Conservation (phyloP, 2,329 filamentous ascomycete species). For the Colletotrichum graminicola region DNA sequence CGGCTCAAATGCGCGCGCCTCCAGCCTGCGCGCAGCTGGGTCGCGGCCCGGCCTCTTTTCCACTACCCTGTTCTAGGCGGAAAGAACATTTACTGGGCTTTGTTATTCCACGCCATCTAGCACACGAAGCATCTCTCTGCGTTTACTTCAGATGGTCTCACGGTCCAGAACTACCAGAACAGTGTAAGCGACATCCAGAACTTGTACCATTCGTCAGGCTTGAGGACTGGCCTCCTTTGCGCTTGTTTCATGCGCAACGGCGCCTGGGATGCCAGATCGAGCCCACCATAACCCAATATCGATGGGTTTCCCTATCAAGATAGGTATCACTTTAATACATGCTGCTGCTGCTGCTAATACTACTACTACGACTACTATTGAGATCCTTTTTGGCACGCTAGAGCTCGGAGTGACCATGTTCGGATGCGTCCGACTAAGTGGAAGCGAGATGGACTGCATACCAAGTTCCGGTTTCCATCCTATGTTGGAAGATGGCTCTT, state of each 20-base stretch:
- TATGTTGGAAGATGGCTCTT: not conserved
- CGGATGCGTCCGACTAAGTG: not conserved
- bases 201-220: not conserved
- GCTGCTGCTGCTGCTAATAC: too few species aligned
- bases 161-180: not conserved
- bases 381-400: not conserved
- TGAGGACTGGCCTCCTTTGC: not conserved
- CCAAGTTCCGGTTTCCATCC: not conserved
- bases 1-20: slow-evolving; percentile 37
- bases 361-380: too few species aligned
- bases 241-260: not conserved
- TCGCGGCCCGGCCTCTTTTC: slow-evolving; percentile 23
- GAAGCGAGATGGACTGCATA: not conserved
- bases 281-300: too few species aligned
- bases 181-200: not conserved
- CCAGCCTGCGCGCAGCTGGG: slow-evolving; percentile 22
- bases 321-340: not conserved
- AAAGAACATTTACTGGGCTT: not conserved
- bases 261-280: not conserved
- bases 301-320: not conserved
- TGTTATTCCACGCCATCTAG: not conserved
- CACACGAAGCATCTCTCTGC: slow-evolving; percentile 1
- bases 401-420: not conserved
- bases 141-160: too few species aligned
- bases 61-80: slow-evolving; percentile 6